Base-by-base conservation (phyloP, 768 basidiomycete genomes). In the Amanita exitialis region DNA sequence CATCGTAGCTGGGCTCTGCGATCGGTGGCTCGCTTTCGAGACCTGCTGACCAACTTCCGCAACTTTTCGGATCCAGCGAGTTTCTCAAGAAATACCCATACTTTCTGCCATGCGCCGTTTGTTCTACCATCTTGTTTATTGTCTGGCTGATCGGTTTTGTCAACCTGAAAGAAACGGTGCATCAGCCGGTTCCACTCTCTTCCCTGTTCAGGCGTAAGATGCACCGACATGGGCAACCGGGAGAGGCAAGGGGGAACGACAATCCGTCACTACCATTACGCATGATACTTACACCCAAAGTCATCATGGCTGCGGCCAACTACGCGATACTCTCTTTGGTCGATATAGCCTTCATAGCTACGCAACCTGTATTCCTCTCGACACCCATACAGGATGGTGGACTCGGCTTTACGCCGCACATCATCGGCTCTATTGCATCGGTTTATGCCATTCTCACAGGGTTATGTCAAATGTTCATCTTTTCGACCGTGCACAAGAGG, bases 321-420 rank as follows among this genome's bases (percentile, higher is more conserved):
- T 28, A 28, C 4, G 28, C 28, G 8, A 28, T 28, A 9, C 28
- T 28, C 28, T 36, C 15, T 36, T 15, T 36, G 15, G 35, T 36
- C 10, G 35, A 36, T n/a, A 13, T n/a, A 36, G 13, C 58, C 84
- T 80, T 52, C 78, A 12, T 80, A 85, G 52, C 77, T 83, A 35
- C 61, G 76, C 1, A 71, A 76, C 54, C 7, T 28, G 7, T 86
- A 16, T 83, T 84, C 63, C 71, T 76, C 52, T 75, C 82, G 10
- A 86, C 81, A 0, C 82, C 86, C 0, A 62, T 78, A 37, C 64
- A 65, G 9, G 66, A 78, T 2, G 84, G 86, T 16, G 86, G 84
- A 0, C 72, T 85, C 12, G 81, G 79, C 7, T 64, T 85, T 73
- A 16, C 82, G 18, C 39, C 18, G 18, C 39, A 85, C 2, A 65